Evolutionary conservation across 2,329 filamentous ascomycete species (phyloP).

Genomic region (Drechslerella stenobrocha): DNA sequence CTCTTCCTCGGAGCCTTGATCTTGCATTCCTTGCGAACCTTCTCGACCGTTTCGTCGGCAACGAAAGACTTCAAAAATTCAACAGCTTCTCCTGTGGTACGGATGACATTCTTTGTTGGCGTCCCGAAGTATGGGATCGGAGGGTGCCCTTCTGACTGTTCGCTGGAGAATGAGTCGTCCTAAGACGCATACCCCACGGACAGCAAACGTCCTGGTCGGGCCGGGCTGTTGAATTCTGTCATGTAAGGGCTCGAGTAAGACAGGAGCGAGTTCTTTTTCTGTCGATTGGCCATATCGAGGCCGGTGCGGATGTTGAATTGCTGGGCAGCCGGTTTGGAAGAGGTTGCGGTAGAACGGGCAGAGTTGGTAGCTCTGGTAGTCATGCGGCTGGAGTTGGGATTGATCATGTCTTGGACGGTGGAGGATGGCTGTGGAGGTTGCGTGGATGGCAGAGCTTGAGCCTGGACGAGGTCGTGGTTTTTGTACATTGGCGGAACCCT

Average conservation of each 20-base stretch:
- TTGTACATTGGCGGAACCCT: conserved; percentile 42
- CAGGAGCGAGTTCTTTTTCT: conserved; percentile 32
- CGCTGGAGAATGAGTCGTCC: conserved; percentile 13
- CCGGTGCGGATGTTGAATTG: conserved; percentile 41
- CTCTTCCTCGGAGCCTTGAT: conserved; percentile 5
- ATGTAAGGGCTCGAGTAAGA: conserved; percentile 33
- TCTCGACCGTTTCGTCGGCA: conserved; percentile 8
- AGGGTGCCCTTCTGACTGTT: conserved; percentile 9
- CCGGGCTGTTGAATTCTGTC: conserved; percentile 24
- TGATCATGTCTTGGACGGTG: conserved; percentile 42
- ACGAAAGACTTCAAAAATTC: conserved; percentile 19
- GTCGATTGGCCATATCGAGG: conserved; percentile 35
- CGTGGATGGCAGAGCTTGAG: conserved; percentile 8
- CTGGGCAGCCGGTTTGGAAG: conserved; percentile 16
- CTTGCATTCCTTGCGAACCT: conserved; percentile 14
- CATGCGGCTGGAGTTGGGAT: conserved; percentile 42
- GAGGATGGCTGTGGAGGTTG: conserved; percentile 16
- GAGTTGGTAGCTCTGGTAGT: conserved; percentile 41
- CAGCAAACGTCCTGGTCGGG: conserved; percentile 24
- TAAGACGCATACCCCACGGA: conserved; percentile 44
- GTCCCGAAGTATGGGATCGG: conserved; percentile 13
- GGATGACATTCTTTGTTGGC: conserved; percentile 8
- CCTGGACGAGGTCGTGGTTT: conserved; percentile 8
- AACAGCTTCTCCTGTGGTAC: conserved; percentile 18
- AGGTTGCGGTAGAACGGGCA: conserved; percentile 17